These are phyloP conservation scores for Leccinum olivaceopallidum DNA, from an alignment of 768 basidiomycete genomes.

Conservation along the genomic window DNA sequence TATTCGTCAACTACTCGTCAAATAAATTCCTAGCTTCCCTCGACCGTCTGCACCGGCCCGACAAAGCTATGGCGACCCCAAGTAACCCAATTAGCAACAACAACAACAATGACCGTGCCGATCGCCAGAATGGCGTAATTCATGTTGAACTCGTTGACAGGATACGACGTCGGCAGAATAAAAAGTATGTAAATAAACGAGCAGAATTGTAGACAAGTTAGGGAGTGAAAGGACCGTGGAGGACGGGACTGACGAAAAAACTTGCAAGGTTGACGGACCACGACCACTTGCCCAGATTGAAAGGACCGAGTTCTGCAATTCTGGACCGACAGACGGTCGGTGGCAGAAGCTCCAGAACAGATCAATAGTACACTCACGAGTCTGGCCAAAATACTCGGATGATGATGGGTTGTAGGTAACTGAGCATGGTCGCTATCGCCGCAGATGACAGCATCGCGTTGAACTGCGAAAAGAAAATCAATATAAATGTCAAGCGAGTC, in stretches of 20 bases:
- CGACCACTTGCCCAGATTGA: slow-evolving; percentile 52
- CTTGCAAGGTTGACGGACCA: slow-evolving; percentile 51
- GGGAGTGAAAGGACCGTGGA: background rate
- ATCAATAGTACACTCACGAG: slow-evolving; percentile 35
- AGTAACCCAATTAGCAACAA: slow-evolving; percentile 44
- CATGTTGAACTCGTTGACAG: slow-evolving; percentile 52
- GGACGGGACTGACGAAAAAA: slow-evolving; percentile 38
- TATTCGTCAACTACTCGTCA: background rate
- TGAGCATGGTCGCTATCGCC: slow-evolving; percentile 57
- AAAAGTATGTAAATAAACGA: slow-evolving; percentile 56
- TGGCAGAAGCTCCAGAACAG: background rate
- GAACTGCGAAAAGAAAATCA: too few species aligned
- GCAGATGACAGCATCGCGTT: slow-evolving; percentile 21
- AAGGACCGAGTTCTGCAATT: slow-evolving; percentile 49
- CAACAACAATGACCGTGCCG: slow-evolving; percentile 46
- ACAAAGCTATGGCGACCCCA: slow-evolving; percentile 49
- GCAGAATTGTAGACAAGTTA: slow-evolving; percentile 41
- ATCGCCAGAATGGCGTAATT: slow-evolving; percentile 58
- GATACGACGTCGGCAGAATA: slow-evolving; percentile 54
- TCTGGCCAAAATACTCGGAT: slow-evolving; percentile 59
- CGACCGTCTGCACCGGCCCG: slow-evolving; percentile 44
- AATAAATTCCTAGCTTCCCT: background rate
- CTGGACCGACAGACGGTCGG: slow-evolving; percentile 27
- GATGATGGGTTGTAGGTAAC: slow-evolving; percentile 57
- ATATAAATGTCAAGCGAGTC: too few species aligned